A percentile compares a stretch with the other conserved stretches of the same genome.
These are phyloP conservation scores for Candida sphagnicola DNA, from an alignment of 805 yeast species.

Conservation along the genomic window DNA sequence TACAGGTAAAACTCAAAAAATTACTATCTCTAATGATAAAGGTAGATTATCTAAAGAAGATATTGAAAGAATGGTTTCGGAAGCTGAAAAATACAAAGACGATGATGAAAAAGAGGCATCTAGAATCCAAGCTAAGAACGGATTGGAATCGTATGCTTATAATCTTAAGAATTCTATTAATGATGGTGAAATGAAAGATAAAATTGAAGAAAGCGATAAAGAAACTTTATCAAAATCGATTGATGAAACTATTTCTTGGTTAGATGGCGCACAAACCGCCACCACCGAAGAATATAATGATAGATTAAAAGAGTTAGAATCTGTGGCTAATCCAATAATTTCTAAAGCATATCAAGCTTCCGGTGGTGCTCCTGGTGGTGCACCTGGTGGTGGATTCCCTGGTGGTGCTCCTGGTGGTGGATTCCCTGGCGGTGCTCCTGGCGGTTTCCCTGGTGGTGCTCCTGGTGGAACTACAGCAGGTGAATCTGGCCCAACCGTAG, in stretches of 20 bases:
- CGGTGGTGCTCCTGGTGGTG: conserved; percentile 20
- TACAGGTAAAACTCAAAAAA: conserved; percentile 87
- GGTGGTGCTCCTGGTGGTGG: conserved; percentile 29
- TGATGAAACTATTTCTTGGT: conserved; percentile 39
- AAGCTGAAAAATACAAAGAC: conserved; percentile 91
- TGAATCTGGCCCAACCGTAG: conserved; percentile 39
- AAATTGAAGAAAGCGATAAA: conserved; percentile 36
- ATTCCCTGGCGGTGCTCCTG: conserved; percentile 29
- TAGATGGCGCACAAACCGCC: conserved; percentile 36
- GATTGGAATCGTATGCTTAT: conserved; percentile 84
- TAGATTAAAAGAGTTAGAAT: conserved; percentile 38
- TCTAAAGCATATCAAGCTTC: conserved; percentile 27
- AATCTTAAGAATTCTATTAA: conserved; percentile 67
- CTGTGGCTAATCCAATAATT: conserved; percentile 37
- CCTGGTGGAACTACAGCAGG: conserved; percentile 24
- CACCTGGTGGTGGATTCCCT: conserved; percentile 4
- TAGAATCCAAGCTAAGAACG: conserved; percentile 85
- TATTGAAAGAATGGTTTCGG: conserved; percentile 96
- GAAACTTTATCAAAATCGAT: conserved; percentile 52
- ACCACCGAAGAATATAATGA: conserved; percentile 39
- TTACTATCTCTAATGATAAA: conserved; percentile 89
- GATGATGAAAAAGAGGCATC: conserved; percentile 82
- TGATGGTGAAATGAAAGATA: conserved; percentile 43
- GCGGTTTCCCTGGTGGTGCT: conserved; percentile 27
- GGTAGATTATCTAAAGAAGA: conserved; percentile 93